Evolutionary conservation across 225 moss, liverwort and hornwort genomes (phyloP).

Genomic region (Polytrichum commune): DNA sequence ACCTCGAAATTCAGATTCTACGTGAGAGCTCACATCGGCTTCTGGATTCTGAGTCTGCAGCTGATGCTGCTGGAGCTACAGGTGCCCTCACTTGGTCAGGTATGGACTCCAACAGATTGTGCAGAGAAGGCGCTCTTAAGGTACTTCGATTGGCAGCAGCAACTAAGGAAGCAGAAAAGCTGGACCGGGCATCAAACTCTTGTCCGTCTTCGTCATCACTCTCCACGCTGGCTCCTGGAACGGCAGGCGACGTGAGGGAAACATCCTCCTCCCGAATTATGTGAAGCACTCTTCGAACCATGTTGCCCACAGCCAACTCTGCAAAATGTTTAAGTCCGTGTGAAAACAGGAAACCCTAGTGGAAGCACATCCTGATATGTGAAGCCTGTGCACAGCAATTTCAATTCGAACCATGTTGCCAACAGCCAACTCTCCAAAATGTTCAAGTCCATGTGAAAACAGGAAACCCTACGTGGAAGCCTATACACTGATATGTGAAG

Average conservation of each 20-base stretch:
- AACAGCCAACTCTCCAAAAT: slow-evolving; percentile 76
- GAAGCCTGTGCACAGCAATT: too few species aligned
- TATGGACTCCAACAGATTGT: slow-evolving; percentile 87
- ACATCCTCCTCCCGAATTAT: slow-evolving; percentile 97
- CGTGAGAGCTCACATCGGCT: slow-evolving; percentile 69
- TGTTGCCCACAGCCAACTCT: slow-evolving; percentile 95
- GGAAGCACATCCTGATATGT: too few species aligned
- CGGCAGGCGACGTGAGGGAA: slow-evolving; percentile 63
- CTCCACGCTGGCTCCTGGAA: slow-evolving; percentile 55
- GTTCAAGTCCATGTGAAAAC: slow-evolving; percentile 3
- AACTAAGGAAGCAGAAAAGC: slow-evolving; percentile 69
- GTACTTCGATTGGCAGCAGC: slow-evolving; percentile 96
- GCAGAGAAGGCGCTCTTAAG: slow-evolving; percentile 79
- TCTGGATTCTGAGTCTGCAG: slow-evolving; percentile 70
- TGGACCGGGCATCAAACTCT: slow-evolving; percentile 47
- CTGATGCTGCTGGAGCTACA: slow-evolving; percentile 58
- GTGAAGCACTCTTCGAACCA: slow-evolving; percentile 85
- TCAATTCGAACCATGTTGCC: slow-evolving; percentile 77
- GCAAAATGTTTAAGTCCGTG: slow-evolving; percentile 20
- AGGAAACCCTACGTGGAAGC: too few species aligned
- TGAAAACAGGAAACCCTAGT: not conserved
- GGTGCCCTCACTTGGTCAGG: slow-evolving; percentile 61
- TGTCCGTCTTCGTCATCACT: slow-evolving; percentile 79
- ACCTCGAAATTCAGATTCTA: not conserved
- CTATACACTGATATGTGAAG: too few species aligned